Conservation (phyloP, 345 rosid genomes). For the Atalantia buxifolia region DNA sequence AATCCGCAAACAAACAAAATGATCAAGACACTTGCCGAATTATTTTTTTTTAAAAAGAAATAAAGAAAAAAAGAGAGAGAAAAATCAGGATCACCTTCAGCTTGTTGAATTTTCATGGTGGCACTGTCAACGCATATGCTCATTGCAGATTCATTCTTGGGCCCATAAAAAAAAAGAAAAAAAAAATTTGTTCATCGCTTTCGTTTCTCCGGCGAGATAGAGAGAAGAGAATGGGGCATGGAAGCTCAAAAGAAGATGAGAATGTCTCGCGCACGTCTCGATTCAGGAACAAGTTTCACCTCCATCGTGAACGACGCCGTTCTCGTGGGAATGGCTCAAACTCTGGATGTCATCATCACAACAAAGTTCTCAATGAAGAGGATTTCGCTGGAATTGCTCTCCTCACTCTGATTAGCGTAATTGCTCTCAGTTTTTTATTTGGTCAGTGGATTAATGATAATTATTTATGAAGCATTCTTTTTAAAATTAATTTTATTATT, state of each 20-base stretch:
- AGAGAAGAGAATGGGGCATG: conserved; percentile 27
- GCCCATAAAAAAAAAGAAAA: too few species aligned
- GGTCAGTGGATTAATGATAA: neutral
- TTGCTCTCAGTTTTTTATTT: neutral
- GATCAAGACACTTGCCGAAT: too few species aligned
- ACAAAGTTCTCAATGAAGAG: conserved; percentile 40
- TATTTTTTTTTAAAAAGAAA: too few species aligned
- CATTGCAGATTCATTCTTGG: neutral
- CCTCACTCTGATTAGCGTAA: conserved; percentile 62
- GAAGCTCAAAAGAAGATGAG: conserved; percentile 22
- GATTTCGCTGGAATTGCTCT: conserved; percentile 89
- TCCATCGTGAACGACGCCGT: conserved; percentile 36
- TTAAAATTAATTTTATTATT: neutral
- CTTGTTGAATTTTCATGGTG: neutral
- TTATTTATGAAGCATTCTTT: neutral
- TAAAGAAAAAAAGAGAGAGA: too few species aligned
- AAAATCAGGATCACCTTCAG: too few species aligned
- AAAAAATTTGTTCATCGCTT: neutral
- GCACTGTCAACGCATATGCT: neutral
- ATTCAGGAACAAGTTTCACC: conserved; percentile 42
- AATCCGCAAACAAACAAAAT: too few species aligned
- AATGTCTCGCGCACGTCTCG: conserved; percentile 31
- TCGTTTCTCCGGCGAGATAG: neutral
- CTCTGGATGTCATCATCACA: conserved; percentile 11
- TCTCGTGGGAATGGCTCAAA: conserved; percentile 15